Percentiles rank a stretch among this genome's conserved stretches.
These are phyloP conservation scores for Emydomyces testavorans DNA, from an alignment of 2,329 filamentous ascomycete species.

Conservation along the genomic window DNA sequence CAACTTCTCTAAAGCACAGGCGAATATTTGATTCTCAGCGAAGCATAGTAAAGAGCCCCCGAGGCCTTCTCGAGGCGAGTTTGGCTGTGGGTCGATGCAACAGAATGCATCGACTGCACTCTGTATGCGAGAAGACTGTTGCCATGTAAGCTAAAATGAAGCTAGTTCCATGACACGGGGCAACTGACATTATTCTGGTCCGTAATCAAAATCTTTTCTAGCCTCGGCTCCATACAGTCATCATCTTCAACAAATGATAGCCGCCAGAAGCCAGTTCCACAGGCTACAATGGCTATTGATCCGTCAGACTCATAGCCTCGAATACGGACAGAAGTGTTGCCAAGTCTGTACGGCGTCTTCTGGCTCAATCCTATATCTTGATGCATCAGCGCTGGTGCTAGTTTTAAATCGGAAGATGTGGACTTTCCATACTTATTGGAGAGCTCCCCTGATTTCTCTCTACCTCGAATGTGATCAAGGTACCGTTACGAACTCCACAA, in stretches of 20 bases:
- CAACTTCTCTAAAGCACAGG: conserved; percentile 37
- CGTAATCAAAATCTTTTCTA: conserved; percentile 33
- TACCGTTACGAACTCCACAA: conserved; percentile 38
- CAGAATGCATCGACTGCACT: conserved; percentile 27
- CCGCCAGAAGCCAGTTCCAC: conserved; percentile 31
- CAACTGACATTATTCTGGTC: conserved; percentile 33
- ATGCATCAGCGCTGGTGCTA: background rate
- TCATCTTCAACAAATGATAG: conserved; percentile 22
- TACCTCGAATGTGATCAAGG: conserved; percentile 26
- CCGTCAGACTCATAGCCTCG: conserved; percentile 21
- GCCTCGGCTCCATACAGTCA: conserved; percentile 20
- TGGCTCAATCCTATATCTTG: conserved; percentile 25
- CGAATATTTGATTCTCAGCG: conserved; percentile 37
- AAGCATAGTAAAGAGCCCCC: conserved; percentile 39
- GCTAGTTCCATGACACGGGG: background rate
- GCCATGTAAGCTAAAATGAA: conserved; percentile 7
- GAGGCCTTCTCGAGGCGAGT: conserved; percentile 21
- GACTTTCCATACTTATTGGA: conserved; percentile 22
- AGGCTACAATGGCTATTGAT: conserved; percentile 26
- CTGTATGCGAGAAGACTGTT: conserved; percentile 31
- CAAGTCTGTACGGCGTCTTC: conserved; percentile 23
- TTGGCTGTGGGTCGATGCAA: conserved; percentile 23
- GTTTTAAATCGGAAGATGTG: background rate
- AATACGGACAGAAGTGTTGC: conserved; percentile 30
- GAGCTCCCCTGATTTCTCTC: conserved; percentile 16